Evolutionary conservation across 2,329 filamentous ascomycete species (phyloP).

Genomic region (Diplocarpon mali): DNA sequence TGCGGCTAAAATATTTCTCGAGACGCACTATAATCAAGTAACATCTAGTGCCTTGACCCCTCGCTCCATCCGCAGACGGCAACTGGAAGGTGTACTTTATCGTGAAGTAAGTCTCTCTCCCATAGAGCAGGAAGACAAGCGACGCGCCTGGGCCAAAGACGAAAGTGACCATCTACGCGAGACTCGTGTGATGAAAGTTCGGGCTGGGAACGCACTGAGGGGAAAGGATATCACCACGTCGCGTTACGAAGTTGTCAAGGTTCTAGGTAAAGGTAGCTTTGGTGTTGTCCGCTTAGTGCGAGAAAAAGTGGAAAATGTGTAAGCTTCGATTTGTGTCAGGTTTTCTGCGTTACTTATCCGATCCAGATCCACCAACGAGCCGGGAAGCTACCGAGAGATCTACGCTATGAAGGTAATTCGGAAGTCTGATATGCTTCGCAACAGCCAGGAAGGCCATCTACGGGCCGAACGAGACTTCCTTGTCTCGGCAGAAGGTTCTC

Average conservation of each 20-base stretch:
- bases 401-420: constrained; percentile 97
- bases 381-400: constrained; percentile 41
- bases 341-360: too few relatives aligned
- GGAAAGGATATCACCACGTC: constrained; percentile 40
- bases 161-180: constrained; percentile 71
- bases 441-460: constrained; percentile 84
- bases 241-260: constrained; percentile 70
- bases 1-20: constrained; percentile 75
- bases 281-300: constrained; percentile 81
- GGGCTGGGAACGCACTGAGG: constrained; percentile 30
- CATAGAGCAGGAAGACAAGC: constrained; percentile 42
- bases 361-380: neutral
- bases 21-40: constrained; percentile 71
- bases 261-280: constrained; percentile 89
- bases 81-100: constrained; percentile 54
- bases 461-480: constrained; percentile 87
- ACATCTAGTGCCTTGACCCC: constrained; percentile 43
- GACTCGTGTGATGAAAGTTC: constrained; percentile 56
- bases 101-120: constrained; percentile 28
- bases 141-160: constrained; percentile 48
- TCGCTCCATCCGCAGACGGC: constrained; percentile 48
- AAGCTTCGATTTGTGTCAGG: neutral
- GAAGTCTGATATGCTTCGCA: constrained; percentile 85
- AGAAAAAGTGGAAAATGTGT: constrained; percentile 36
- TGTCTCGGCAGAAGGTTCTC: constrained; percentile 75